Evolutionary conservation across 2,329 filamentous ascomycete species (phyloP), one percentile per base, ranked within the genome.

Genomic region (Sclerotinia subarctica): DNA sequence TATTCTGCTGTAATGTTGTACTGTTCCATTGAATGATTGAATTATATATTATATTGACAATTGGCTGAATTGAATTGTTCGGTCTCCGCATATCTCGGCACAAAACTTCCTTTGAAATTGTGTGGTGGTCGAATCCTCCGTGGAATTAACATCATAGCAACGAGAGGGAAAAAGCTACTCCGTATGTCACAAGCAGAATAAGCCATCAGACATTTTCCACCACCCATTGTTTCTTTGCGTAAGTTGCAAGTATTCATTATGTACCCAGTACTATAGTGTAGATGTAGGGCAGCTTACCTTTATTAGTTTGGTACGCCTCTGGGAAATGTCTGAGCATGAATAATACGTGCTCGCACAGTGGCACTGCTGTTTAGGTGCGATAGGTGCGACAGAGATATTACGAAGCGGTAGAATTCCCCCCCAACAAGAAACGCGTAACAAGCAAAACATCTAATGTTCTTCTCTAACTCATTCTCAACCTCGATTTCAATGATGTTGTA

Each of bases 51-150:
- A n/a, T n/a, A n/a, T 56, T 56, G 54, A 57, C 54, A 57, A 57
- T 21, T 57, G 32, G 32, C 54, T 57, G 42, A 26, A 29, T 19
- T 0, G 10, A 42, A 5, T 42, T 42, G 15, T 46, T n/a, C 47
- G 57, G 58, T 49, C 58, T 60, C 58, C 58, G 58, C 58, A 60
- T 59, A 47, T 59, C 57, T 59, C 57, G 57, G 57, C 56, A 56
- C 7, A 35, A n/a, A 51, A 15, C 19, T 56, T 35, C 29, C 19
- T 29, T 56, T 56, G 52, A n/a, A n/a, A n/a, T n/a, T n/a, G 8
- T 35, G 52, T 35, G 52, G 52, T 54, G 52, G 52, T 21, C 52
- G 17, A 26, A 54, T 35, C 8, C 35, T 10, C 35, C 7, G 35
- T n/a, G 35, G 35, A 38, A 51, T 4, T 13, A 51, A 42, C 15